Evolutionary conservation across 352 stramenopile genomes (phyloP).

Genomic region (Pythium periplocum): DNA sequence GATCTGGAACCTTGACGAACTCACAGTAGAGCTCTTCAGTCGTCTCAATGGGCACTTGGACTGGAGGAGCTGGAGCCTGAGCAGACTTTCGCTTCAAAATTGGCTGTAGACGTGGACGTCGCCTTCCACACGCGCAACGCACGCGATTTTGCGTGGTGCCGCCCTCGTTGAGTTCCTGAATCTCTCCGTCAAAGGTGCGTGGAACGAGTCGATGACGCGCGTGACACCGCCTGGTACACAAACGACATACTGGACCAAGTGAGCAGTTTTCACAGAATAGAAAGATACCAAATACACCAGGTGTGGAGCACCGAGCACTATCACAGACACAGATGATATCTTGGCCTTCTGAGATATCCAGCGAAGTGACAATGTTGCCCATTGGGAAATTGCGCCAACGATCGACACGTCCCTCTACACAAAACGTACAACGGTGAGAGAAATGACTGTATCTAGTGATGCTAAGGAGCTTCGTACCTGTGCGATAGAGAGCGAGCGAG

Average conservation of each 20-base stretch:
- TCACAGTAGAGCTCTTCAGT: no score
- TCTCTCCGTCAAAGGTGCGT: not conserved
- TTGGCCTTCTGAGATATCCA: constrained; percentile 13
- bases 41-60: no score
- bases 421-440: constrained; percentile 7
- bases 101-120: not conserved
- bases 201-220: constrained; percentile 20
- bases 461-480: constrained; percentile 16
- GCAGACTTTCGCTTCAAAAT: no score
- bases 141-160: constrained; percentile 1
- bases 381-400: constrained; percentile 63
- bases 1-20: no score
- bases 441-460: not conserved
- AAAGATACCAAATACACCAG: constrained; percentile 31
- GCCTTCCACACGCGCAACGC: constrained; percentile 3
- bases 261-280: constrained; percentile 43
- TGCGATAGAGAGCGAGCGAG: constrained; percentile 47
- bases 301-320: constrained; percentile 24
- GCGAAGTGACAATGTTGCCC: constrained; percentile 14
- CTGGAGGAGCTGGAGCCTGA: no score
- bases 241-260: constrained; percentile 37
- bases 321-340: constrained; percentile 16
- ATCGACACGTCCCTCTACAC: constrained; percentile 35
- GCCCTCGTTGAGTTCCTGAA: not conserved
- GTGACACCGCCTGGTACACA: constrained; percentile 53